These are phyloP conservation scores for Vaccinium vitisidaea DNA, from an alignment of 148 eudicot species.

Conservation along the genomic window DNA sequence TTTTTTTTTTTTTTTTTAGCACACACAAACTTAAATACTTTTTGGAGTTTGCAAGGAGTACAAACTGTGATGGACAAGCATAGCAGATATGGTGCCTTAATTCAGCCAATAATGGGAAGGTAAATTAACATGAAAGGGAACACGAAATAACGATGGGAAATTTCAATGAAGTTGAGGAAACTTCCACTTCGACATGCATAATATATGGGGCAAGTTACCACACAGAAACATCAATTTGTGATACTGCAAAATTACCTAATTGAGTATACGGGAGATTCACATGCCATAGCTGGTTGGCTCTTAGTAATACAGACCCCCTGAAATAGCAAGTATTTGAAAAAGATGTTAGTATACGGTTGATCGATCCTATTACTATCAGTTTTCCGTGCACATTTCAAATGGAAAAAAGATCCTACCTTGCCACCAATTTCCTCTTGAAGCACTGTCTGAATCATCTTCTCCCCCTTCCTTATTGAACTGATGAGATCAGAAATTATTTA, in stretches of 20 bases:
- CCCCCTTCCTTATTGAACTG: slow-evolving; percentile 61
- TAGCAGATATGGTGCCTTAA: no score
- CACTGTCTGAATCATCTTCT: slow-evolving; percentile 71
- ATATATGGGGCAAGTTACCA: background rate
- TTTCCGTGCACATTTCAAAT: background rate
- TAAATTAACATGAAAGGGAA: background rate
- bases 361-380: background rate
- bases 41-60: no score
- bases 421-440: slow-evolving; percentile 95
- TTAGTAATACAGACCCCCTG: slow-evolving; percentile 35
- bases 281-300: no score
- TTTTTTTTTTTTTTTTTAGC: no score
- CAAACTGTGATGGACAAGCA: no score
- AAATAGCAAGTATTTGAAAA: slow-evolving; percentile 9
- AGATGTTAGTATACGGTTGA: background rate
- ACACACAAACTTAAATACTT: no score
- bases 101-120: background rate
- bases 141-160: background rate
- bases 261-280: no score
- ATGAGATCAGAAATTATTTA: slow-evolving; percentile 4
- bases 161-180: background rate
- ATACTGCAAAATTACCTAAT: background rate
- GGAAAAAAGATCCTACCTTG: slow-evolving; percentile 42
- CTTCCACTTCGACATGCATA: background rate
- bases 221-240: background rate